Evolutionary conservation across 495 filamentous ascomycete genomes (phyloP), one percentile per base, ranked within the genome.

Genomic region (Penicillium psychrofluorescens): DNA sequence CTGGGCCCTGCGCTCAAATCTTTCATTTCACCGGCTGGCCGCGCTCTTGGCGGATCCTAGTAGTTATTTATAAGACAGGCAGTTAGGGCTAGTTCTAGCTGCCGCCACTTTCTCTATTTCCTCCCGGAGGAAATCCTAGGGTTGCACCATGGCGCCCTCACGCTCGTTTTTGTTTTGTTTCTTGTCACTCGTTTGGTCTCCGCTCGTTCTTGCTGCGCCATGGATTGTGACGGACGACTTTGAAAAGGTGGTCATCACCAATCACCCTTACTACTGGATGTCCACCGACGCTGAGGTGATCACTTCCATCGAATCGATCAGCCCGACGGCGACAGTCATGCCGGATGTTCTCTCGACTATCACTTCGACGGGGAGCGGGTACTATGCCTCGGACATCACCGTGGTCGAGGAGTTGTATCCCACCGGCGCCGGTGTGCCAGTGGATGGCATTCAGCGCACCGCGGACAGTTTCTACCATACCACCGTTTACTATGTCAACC

Each of bases 331-430:
- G 9, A 63, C 55, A 0, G 48, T 67, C 7, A 48, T 68, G 0
- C 56, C 60, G 0, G 51, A 53, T 22, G 55, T 66, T 6, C 7
- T 65, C 9, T 69, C 63, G 0, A 61, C 63, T 0, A 46, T 54
- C 34, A 67, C 59, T 30, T 51, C 51, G 11, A 54, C 55, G 28
- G 35, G 54, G 8, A 48, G 35, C 36, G 40, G 36, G 9, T 36
- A 46, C 38, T 55, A 51, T 45, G 41, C 35, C 22, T 10, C 37
- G 11, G 52, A 56, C 30, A 45, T 64, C 8, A 66, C 64, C 7
- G 15, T 71, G 14, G 48, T 71, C 15, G 29, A 67, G 34, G 40
- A 70, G 31, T 47, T 66, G n/a, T 54, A 68, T 38, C 53, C 63
- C 5, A 52, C 55, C 11, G 61, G 49, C 12, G 49, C 51, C 7